A percentile compares a stretch with the other conserved stretches of the same genome.
Conservation (phyloP, 73 alveolate genomes). For the Paramecium sonneborni region DNA sequence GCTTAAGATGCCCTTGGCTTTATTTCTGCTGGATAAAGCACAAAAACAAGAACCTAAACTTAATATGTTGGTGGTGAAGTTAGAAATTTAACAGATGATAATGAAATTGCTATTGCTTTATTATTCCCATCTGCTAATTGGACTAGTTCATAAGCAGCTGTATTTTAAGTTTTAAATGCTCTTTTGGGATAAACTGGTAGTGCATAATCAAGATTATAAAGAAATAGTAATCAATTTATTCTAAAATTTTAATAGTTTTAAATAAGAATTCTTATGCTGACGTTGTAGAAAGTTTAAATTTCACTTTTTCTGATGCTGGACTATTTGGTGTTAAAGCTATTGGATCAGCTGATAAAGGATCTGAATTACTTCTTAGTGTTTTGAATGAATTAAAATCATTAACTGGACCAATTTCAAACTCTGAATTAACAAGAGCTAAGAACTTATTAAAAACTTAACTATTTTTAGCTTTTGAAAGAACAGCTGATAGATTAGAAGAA, state of each 20-base stretch:
- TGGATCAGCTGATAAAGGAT: constrained; percentile 66
- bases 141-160: constrained; percentile 28
- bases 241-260: background rate
- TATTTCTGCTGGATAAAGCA: constrained; percentile 16
- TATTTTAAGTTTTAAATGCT: constrained; percentile 35
- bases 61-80: constrained; percentile 67
- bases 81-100: constrained; percentile 61
- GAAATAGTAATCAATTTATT: background rate
- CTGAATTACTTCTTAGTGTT: background rate
- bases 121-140: constrained; percentile 57
- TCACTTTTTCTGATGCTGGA: constrained; percentile 62
- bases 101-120: constrained; percentile 51
- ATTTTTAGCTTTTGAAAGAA: constrained; percentile 60
- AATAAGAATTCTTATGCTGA: constrained; percentile 53
- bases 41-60: constrained; percentile 12
- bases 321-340: constrained; percentile 46
- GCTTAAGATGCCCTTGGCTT: constrained; percentile 41
- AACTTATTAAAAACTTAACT: constrained; percentile 35
- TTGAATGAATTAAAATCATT: constrained; percentile 45
- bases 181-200: background rate
- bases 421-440: constrained; percentile 56
- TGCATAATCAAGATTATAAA: background rate
- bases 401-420: constrained; percentile 25
- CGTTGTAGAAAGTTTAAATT: constrained; percentile 40
- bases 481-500: constrained; percentile 61